Conservation (phyloP, 768 basidiomycete species). For the Stropharia rugosoannulata region DNA sequence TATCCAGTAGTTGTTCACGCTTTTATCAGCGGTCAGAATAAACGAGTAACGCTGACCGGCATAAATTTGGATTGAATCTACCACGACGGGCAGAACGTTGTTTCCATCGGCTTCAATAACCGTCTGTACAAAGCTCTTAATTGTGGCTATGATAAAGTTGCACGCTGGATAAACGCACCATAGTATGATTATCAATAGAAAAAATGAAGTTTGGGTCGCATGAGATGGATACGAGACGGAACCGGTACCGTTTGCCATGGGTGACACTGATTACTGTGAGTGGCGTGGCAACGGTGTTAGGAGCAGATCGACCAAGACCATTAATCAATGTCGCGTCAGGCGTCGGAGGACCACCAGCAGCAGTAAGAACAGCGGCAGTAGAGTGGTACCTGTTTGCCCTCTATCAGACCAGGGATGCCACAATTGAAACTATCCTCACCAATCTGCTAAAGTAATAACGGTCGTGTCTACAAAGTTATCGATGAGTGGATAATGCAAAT, state of each 20-base stretch:
- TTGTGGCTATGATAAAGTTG: neutral
- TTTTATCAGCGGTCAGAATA: conserved; percentile 34
- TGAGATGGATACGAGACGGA: conserved; percentile 45
- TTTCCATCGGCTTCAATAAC: conserved; percentile 39
- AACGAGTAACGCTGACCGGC: conserved; percentile 24
- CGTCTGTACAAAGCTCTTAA: neutral
- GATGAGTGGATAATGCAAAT: neutral
- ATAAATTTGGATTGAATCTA: conserved; percentile 30
- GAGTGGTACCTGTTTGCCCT: conserved; percentile 26
- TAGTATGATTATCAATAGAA: conserved; percentile 43
- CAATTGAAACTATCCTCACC: conserved; percentile 17
- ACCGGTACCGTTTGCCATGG: conserved; percentile 37
- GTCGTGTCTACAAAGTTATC: conserved; percentile 16
- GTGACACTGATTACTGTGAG: conserved; percentile 41
- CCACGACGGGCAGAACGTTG: conserved; percentile 30
- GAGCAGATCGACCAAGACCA: conserved; percentile 44
- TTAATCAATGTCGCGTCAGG: conserved; percentile 43
- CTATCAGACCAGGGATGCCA: conserved; percentile 19
- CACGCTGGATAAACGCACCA: conserved; percentile 20
- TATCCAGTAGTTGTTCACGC: conserved; percentile 41
- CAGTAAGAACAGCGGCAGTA: conserved; percentile 12
- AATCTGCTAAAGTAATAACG: conserved; percentile 29
- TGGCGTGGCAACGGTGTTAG: conserved; percentile 26
- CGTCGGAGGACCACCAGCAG: conserved; percentile 24
- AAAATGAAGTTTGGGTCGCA: conserved; percentile 44